A percentile compares a stretch with the other conserved stretches of the same genome.
phyloP scores from a whole-genome alignment of 805 yeast genomes.

The Nakazawaea ishiwadae region DNA sequence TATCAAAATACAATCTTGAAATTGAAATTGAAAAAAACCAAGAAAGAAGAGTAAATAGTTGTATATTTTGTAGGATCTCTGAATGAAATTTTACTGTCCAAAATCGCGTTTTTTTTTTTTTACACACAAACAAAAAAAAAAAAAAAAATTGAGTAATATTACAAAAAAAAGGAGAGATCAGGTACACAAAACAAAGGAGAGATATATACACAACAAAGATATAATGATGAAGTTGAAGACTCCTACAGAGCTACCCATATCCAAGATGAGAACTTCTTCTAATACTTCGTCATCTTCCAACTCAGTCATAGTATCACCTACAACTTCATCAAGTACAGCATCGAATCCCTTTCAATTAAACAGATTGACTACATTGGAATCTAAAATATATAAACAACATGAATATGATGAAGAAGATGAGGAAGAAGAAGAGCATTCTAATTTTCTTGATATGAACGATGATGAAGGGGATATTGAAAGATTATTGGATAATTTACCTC shows the following conservation, averaged over 20 bases:
- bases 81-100: too few species aligned
- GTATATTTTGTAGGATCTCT: too few species aligned
- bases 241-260: neutral
- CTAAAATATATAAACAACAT: slow-evolving; percentile 7
- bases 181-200: neutral
- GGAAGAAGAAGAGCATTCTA: slow-evolving; percentile 1
- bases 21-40: slow-evolving; percentile 22
- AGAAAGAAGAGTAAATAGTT: neutral
- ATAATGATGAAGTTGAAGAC: neutral
- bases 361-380: slow-evolving; percentile 3
- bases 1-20: slow-evolving; percentile 55
- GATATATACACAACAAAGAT: neutral
- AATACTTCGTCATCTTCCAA: slow-evolving; percentile 4
- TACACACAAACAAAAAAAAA: neutral
- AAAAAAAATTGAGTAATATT: neutral
- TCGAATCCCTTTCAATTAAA: neutral
- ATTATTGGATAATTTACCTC: slow-evolving; percentile 33
- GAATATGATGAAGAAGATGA: neutral
- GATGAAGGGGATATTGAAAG: slow-evolving; percentile 38
- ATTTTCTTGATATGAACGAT: slow-evolving; percentile 8
- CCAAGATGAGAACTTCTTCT: neutral
- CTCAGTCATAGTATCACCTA: slow-evolving; percentile 6
- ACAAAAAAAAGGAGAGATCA: neutral
- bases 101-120: too few species aligned
- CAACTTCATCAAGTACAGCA: too few species aligned